Percentiles rank a stretch among this genome's conserved stretches.
phyloP scores from a whole-genome alignment of 78 protist genomes.

The Monocercomonoides exilis region DNA sequence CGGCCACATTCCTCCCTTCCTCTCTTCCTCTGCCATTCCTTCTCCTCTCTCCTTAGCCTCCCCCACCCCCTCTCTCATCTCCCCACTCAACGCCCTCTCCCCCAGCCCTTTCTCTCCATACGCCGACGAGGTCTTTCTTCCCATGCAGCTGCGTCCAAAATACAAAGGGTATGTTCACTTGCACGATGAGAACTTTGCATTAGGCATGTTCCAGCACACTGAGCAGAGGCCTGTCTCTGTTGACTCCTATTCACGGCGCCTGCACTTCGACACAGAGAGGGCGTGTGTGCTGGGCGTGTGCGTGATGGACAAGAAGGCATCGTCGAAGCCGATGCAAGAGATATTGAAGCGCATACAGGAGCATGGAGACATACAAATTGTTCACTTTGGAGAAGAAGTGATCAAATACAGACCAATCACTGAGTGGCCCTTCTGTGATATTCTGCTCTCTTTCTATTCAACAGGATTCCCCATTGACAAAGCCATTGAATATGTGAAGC shows the following conservation, averaged over 20 bases:
- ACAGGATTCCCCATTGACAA: constrained; percentile 69
- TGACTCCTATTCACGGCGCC: neutral
- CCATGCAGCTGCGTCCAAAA: too few relatives aligned
- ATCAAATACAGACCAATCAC: neutral
- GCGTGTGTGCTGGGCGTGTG: constrained; percentile 9
- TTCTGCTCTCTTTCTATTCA: neutral
- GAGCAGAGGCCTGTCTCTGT: neutral
- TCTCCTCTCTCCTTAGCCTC: too few relatives aligned
- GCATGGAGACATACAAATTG: neutral
- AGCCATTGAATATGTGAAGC: constrained; percentile 6
- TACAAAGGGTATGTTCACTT: too few relatives aligned
- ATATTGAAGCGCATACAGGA: neutral
- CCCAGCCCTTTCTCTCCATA: too few relatives aligned
- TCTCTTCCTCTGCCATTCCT: too few relatives aligned
- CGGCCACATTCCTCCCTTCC: too few relatives aligned
- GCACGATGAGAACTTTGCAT: too few relatives aligned
- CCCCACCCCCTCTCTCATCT: too few relatives aligned
- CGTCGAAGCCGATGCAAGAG: neutral
- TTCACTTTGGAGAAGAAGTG: neutral
- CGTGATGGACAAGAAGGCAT: neutral
- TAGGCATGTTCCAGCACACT: too few relatives aligned
- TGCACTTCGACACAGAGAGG: neutral
- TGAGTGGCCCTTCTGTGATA: neutral
- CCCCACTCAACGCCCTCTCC: too few relatives aligned
- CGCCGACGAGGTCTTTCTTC: too few relatives aligned